Base-by-base conservation (phyloP, 2,329 filamentous ascomycete genomes). In the Cercospora brassicicola region DNA sequence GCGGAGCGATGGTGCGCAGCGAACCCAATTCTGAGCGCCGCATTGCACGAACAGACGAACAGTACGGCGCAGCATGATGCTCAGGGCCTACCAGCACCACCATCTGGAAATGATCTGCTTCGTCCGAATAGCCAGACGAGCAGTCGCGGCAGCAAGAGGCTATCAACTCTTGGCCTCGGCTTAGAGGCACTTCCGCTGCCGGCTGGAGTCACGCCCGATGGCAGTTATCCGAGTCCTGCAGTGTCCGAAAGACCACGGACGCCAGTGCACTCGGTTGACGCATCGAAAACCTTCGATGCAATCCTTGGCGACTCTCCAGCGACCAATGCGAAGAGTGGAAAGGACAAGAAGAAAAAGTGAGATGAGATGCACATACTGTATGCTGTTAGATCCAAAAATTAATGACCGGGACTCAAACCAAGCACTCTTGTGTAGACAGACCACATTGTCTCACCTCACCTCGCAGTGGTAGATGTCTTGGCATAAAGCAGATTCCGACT, bases 1-100 rank as follows among this genome's bases (percentile, higher is more conserved):
- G 89, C 88, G 2, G 84, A 87, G 72, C 82, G 85, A 72, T 91
- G 89, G 89, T 83, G 83, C 8, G 81, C 82, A 39, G 80, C 81
- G 1, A 76, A 79, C 55, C 74, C 77, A 1, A 75, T 77, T 31
- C 62, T 78, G 51, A 74, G 74, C 55, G 69, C 73, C 11, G 76
- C 76, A 3, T 65, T 78, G 36, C 73, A 77, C 55, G 64, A 68
- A 56, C 69, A 73, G 48, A 67, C 71, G 39, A 67, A 64, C n/a
- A 59, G 33, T 23, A 28, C 61, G 23, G 48, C 60, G 48, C 62
- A 70, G 18, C 33, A 64, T 28, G 48, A 67, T 20, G 67, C 69
- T 20, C 66, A 65, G n/a, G 68, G 60, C 2, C 63, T 73, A 33
- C 68, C 73, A 45, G 69, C 74, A 26, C 71, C 71, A 39, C 69